Conservation (phyloP, 2,329 filamentous ascomycete species). For the Colletotrichum gigasporum region DNA sequence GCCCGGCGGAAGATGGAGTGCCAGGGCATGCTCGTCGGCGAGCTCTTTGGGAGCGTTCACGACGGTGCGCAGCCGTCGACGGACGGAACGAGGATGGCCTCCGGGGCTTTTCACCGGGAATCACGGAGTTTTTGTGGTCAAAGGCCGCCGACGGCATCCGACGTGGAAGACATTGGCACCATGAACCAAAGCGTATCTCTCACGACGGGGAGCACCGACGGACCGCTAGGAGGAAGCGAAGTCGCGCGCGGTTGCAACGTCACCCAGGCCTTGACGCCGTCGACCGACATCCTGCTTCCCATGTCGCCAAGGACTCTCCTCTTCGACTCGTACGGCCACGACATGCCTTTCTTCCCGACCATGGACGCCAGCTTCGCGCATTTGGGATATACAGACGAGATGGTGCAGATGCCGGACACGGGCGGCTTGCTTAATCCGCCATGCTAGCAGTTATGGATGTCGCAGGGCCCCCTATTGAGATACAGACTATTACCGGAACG, state of each 20-base stretch:
- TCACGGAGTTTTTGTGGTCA: not conserved
- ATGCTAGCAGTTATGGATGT: conserved; percentile 4
- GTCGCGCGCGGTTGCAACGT: conserved; percentile 10
- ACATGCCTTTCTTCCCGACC: conserved; percentile 35
- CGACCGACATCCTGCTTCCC: conserved; percentile 31
- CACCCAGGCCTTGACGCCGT: conserved; percentile 20
- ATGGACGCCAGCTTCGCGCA: conserved; percentile 34
- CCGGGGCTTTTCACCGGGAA: not conserved
- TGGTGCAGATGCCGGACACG: conserved; percentile 10
- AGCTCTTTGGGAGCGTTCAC: conserved; percentile 38
- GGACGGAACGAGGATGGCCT: not conserved
- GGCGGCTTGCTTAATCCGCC: conserved; percentile 8
- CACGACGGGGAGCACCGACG: not conserved
- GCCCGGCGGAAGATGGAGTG: conserved; percentile 36
- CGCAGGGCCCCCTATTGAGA: too few relatives aligned
- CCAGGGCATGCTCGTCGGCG: conserved; percentile 35
- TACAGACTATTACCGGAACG: not conserved
- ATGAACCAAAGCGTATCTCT: conserved; percentile 2
- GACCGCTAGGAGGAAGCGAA: not conserved
- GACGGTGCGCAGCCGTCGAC: not conserved
- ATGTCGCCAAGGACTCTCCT: conserved; percentile 35
- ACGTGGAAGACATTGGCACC: not conserved
- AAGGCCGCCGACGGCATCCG: not conserved
- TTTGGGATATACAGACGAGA: conserved; percentile 13
- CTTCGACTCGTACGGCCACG: conserved; percentile 35